Base-by-base conservation (phyloP, 805 yeast genomes). In the Saccharomycopsis microspora region DNA sequence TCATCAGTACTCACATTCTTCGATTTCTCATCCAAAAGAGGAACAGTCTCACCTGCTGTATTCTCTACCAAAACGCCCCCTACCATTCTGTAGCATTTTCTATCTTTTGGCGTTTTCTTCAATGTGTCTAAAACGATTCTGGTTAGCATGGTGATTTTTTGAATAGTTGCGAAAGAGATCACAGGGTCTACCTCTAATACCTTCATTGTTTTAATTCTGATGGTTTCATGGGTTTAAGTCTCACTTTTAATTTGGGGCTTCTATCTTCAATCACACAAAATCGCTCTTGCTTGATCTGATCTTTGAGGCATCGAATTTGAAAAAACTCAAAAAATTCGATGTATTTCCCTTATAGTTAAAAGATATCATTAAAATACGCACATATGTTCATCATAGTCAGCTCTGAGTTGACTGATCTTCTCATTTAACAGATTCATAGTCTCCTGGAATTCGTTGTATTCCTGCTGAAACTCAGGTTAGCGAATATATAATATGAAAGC, bases 41-140 rank as follows among this genome's bases (percentile, higher is more conserved):
- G 81, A 3, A 73, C 64, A 3, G 89, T 93, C 39, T 85, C 87
- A n/a, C 72, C 80, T 4, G 87, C 93, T 3, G 80, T 72, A 55
- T 85, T 81, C 59, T 88, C 94, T 11, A 89, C 84, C 33, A 90
- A 70, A 3, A 89, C 95, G 6, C 96, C 94, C 30, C 96, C 97
- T 33, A 90, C 75, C 96, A 93, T 87, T 58, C 95, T 78, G 66
- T 79, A 88, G 59, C 97, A 87, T 60, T 81, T 80, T 52, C 98
- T 76, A 41, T 73, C 78, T 2, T 56, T 53, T 29, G 80, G 78
- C 6, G 78, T 67, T 1, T 64, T 67, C 40, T 63, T 54, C 32
- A 84, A 63, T 1, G 90, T 80, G 27, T 70, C 74, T 9, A 81
- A 57, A 1, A 84, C 93, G 11, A 82, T 65, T 36, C 67, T 68